Evolutionary conservation across 768 basidiomycete species (phyloP).

Genomic region (Mrakia gelida): DNA sequence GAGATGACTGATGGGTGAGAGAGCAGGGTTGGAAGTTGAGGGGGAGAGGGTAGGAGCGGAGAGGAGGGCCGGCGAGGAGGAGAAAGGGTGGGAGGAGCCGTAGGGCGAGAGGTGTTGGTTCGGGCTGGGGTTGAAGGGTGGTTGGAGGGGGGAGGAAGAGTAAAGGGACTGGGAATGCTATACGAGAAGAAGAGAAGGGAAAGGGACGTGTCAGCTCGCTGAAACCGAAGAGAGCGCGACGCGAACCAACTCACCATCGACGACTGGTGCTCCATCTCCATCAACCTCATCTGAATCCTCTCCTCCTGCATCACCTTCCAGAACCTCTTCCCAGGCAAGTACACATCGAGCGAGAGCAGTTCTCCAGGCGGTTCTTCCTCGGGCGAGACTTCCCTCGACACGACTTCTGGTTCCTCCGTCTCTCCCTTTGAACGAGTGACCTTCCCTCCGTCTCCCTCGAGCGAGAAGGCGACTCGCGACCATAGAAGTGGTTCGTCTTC

Average conservation of each 20-base stretch:
- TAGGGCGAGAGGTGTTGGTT: slow-evolving; percentile 2
- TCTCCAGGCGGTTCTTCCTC: slow-evolving; percentile 9
- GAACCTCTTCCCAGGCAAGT: slow-evolving; percentile 5
- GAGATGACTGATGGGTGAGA: not conserved
- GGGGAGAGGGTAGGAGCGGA: not conserved
- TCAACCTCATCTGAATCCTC: slow-evolving; percentile 1
- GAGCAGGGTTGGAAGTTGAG: not conserved
- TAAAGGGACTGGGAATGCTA: not conserved
- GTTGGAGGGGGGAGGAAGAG: not conserved
- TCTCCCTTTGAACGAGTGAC: not conserved
- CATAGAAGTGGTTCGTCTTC: not conserved
- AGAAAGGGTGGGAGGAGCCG: not conserved
- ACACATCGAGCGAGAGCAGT: not conserved
- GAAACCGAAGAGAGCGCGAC: not conserved
- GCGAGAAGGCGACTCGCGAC: not conserved
- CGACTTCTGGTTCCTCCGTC: not conserved
- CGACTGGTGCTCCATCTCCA: not conserved
- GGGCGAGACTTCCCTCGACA: not conserved
- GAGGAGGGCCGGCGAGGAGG: not conserved
- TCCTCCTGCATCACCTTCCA: slow-evolving; percentile 17
- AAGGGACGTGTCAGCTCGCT: not conserved
- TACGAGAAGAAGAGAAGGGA: not conserved
- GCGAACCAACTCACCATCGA: not conserved
- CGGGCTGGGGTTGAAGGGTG: not conserved
- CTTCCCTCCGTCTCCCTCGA: not conserved